Base-by-base conservation (phyloP, 2,329 filamentous ascomycete species). In the Biscogniauxia mediterranea region DNA sequence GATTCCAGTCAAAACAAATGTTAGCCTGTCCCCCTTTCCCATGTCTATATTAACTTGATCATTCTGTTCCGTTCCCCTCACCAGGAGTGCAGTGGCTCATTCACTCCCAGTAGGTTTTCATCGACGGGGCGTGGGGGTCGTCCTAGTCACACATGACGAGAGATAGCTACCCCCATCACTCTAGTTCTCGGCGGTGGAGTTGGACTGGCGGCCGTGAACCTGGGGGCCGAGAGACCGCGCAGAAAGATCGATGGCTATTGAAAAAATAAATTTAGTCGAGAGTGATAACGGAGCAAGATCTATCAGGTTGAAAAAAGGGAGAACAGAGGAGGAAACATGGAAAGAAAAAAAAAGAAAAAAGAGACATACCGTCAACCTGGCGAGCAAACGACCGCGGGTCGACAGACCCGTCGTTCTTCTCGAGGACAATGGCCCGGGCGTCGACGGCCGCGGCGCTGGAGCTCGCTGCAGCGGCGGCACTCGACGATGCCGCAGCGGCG, bases 381-480 rank as follows among this genome's bases (percentile, higher is more conserved):
- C 54, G 54, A n/a, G 54, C 25, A n/a, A 46, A 11, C 38, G 38
- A 46, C 17, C 38, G 17, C 5, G 26, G 17, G 8, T 21, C 17
- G n/a, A 38, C 20, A 26, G 26, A 55, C 54, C 17, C 32, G 32
- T 19, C 54, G 32, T 55, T 32, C 25, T 38, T 38, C 54, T 38
- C 20, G 6, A 26, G 9, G 28, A 28, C 25, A 42, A 55, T 38
- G 26, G 54, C 23, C n/a, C 54, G 54, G 17, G 54, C 54, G 9
- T 55, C 50, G 50, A 52, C 50, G 17, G 19, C 26, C 17, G 28
- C 54, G 20, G 54, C 54, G 7, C 54, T 38, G 17, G 54, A 55
- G 54, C 54, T 55, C 19, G 54, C 54, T 8, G 54, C 54, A 3
- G 54, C 54, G 8, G 52, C 52, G 23, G 17, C 52, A 19, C 52